phyloP scores from a whole-genome alignment of 2,329 filamentous ascomycete species.

The Curvularia sp. region DNA sequence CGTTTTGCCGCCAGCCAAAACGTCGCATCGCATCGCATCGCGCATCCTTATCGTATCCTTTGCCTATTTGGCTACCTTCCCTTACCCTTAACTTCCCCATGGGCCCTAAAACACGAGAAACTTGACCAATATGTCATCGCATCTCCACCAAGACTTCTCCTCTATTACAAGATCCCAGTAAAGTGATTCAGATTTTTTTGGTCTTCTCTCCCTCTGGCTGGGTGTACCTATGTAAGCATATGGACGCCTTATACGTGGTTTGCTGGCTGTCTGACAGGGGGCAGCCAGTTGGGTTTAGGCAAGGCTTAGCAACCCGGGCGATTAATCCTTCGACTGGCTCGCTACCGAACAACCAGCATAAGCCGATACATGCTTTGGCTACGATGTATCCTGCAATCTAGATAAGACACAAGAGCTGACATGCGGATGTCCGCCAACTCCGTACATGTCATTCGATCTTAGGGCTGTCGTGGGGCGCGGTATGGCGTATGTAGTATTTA shows the following conservation, averaged over 20 bases:
- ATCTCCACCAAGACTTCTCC: background rate
- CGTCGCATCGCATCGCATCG: background rate
- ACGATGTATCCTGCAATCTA: background rate
- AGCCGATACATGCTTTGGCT: background rate
- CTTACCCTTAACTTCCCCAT: too few species aligned
- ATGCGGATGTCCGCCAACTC: background rate
- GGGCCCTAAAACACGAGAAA: too few species aligned
- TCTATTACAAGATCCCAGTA: background rate
- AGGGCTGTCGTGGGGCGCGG: background rate
- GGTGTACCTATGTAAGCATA: too few species aligned
- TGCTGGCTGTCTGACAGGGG: background rate
- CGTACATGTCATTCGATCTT: constrained; percentile 2
- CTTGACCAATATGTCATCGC: background rate
- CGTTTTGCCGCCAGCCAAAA: background rate
- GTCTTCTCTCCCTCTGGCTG: background rate
- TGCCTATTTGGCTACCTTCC: too few species aligned
- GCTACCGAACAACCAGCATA: constrained; percentile 5
- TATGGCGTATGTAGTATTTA: background rate
- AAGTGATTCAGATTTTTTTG: background rate
- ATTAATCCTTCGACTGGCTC: background rate
- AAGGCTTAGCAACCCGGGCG: background rate
- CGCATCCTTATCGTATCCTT: too few species aligned
- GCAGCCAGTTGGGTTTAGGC: background rate
- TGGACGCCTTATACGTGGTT: background rate
- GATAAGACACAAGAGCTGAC: background rate